These are phyloP conservation scores for Begonia loranthoides DNA, from an alignment of 306 rosid species.

Conservation along the genomic window DNA sequence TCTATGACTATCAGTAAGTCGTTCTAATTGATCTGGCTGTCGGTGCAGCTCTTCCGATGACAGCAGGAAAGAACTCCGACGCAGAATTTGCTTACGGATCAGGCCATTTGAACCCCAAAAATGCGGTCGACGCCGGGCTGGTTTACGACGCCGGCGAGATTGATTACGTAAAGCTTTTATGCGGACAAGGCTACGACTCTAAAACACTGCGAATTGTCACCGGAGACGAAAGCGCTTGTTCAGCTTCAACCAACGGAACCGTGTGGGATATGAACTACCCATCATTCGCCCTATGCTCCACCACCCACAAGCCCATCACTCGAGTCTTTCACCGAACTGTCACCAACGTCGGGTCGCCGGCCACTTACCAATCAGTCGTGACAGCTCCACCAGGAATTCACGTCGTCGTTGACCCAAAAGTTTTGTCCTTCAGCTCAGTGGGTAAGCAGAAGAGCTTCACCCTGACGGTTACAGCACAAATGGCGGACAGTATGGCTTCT, in stretches of 20 bases:
- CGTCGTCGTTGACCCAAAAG: slow-evolving; percentile 19
- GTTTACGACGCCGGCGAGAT: slow-evolving; percentile 21
- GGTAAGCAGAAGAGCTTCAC: slow-evolving; percentile 20
- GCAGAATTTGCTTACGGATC: slow-evolving; percentile 18
- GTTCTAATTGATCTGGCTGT: not conserved
- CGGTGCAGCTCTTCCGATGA: slow-evolving; percentile 16
- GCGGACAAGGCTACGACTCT: slow-evolving; percentile 21
- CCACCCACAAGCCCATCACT: slow-evolving; percentile 1
- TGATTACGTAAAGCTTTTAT: slow-evolving; percentile 18
- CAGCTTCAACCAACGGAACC: slow-evolving; percentile 1
- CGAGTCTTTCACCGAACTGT: slow-evolving; percentile 24
- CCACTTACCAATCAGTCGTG: slow-evolving; percentile 20
- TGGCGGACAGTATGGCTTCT: slow-evolving; percentile 3
- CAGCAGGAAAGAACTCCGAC: not conserved
- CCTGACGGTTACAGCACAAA: not conserved
- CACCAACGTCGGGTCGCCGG: slow-evolving; percentile 31
- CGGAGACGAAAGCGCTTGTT: slow-evolving; percentile 19
- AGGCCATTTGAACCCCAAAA: slow-evolving; percentile 17
- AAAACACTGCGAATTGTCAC: slow-evolving; percentile 13
- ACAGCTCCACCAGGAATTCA: slow-evolving; percentile 13
- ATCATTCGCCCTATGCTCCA: slow-evolving; percentile 17
- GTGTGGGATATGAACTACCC: slow-evolving; percentile 35
- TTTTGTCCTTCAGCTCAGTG: slow-evolving; percentile 18
- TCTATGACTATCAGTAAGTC: not conserved
- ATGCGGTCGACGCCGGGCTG: slow-evolving; percentile 16